Evolutionary conservation across 2,329 filamentous ascomycete species (phyloP), one percentile per base, ranked within the genome.

Genomic region (Monosporascus sp.): DNA sequence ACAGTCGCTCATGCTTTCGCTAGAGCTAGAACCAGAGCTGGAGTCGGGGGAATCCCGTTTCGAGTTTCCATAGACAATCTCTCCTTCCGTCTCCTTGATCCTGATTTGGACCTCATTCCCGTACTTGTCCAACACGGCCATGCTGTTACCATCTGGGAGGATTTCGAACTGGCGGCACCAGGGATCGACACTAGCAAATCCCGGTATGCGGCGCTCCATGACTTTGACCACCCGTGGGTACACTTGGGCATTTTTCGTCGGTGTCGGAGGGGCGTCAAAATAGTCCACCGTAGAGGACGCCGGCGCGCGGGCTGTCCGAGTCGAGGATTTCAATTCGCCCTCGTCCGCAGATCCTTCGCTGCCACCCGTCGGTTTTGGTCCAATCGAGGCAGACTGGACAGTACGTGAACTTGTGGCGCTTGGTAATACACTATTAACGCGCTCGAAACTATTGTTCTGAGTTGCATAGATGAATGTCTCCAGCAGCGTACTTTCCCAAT

Each of bases 401-500:
- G 11, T 51, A 38, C 46, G 24, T 9, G 53, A 35, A 18, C 43
- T 17, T 40, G 38, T 60, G n/a, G 51, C 18, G 31, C 50, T 57
- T 41, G 44, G 47, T 1, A 14, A 20, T 17, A 26, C 47, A 45
- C 31, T 49, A 28, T 51, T 46, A 35, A 44, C 44, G n/a, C 49
- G 62, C 37, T 59, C 62, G 7, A 66, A 65, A 58, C 74, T 79
- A 51, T 71, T 74, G 59, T 78, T 81, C 58, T 82, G 78, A 24
- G 70, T 68, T 1, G 79, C 73, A 57, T 82, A 85, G 41, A 85
- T 78, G 58, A 82, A 82, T 3, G 82, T 66, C 50, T 84, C 80
- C 5, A 84, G 69, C 3, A 74, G 70, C 1, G 79, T 82, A 28
- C 75, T 71, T 2, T 79, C 78, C 81, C 81, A 85, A 2, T 71